phyloP scores from a whole-genome alignment of 2,329 filamentous ascomycete genomes.

The Sarocladiaceae sp. region DNA sequence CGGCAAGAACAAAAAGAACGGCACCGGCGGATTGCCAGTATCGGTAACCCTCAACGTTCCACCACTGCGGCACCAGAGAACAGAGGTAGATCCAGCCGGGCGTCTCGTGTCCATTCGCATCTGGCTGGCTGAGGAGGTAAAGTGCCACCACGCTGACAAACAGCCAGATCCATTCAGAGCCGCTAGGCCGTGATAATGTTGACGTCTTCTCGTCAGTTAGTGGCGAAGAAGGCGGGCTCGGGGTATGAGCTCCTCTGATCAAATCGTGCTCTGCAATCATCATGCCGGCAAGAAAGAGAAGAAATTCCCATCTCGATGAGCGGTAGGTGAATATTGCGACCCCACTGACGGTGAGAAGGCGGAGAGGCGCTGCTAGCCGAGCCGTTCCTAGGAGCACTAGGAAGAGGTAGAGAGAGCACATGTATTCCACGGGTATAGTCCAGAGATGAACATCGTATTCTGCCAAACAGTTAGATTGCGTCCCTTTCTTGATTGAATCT shows the following conservation, averaged over 20 bases:
- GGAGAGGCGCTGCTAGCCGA: slow-evolving; percentile 33
- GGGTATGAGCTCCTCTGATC: slow-evolving; percentile 39
- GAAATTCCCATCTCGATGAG: slow-evolving; percentile 46
- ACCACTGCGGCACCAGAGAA: slow-evolving; percentile 42
- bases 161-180: slow-evolving; percentile 26
- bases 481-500: slow-evolving; percentile 16
- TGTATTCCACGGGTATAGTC: slow-evolving; percentile 58
- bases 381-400: slow-evolving; percentile 44
- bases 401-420: slow-evolving; percentile 52
- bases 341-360: slow-evolving; percentile 34
- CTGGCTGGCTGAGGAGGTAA: slow-evolving; percentile 41
- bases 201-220: slow-evolving; percentile 16
- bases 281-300: slow-evolving; percentile 50
- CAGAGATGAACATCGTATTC: slow-evolving; percentile 53
- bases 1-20: slow-evolving; percentile 43
- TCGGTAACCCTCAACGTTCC: slow-evolving; percentile 41
- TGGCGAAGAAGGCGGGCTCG: neutral
- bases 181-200: neutral
- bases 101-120: slow-evolving; percentile 35
- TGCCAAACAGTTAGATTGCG: slow-evolving; percentile 16
- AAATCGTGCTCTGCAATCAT: slow-evolving; percentile 49
- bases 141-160: slow-evolving; percentile 41
- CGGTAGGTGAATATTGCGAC: slow-evolving; percentile 39
- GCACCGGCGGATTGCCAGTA: slow-evolving; percentile 52
- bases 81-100: slow-evolving; percentile 47